Conservation (phyloP, 495 filamentous ascomycete species). For the Tuber umbilicatum region DNA sequence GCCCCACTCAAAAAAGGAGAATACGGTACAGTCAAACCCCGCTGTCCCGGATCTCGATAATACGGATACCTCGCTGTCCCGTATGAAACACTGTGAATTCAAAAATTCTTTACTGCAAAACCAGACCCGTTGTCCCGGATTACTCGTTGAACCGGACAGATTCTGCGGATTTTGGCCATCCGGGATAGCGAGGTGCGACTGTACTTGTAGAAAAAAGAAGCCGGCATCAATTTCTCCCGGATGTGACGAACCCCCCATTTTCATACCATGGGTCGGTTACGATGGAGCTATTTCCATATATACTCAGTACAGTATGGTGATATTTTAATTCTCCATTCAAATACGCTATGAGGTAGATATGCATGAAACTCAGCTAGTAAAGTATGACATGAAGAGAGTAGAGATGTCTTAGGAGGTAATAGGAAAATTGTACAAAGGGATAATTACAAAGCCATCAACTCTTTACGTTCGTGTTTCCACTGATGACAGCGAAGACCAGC, state of each 20-base stretch:
- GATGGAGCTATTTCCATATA: background rate
- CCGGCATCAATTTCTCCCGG: background rate
- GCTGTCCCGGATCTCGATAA: no score
- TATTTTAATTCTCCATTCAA: background rate
- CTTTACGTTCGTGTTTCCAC: background rate
- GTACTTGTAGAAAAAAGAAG: no score
- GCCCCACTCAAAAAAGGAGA: no score
- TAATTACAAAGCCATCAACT: background rate
- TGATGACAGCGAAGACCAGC: background rate
- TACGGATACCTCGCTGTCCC: no score
- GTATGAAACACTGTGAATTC: no score
- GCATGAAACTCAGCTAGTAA: background rate
- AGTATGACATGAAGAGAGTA: background rate
- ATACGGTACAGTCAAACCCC: no score
- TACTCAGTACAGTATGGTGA: background rate
- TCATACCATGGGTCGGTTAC: background rate
- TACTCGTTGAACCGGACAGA: no score
- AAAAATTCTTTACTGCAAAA: no score
- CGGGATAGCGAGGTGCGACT: no score
- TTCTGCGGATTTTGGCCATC: no score
- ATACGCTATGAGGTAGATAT: background rate
- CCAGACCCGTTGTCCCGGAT: no score
- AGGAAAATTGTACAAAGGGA: background rate
- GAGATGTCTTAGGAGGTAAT: background rate
- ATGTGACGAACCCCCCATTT: background rate